Conservation (phyloP, 345 rosid species). For the Eucalyptus marginata region DNA sequence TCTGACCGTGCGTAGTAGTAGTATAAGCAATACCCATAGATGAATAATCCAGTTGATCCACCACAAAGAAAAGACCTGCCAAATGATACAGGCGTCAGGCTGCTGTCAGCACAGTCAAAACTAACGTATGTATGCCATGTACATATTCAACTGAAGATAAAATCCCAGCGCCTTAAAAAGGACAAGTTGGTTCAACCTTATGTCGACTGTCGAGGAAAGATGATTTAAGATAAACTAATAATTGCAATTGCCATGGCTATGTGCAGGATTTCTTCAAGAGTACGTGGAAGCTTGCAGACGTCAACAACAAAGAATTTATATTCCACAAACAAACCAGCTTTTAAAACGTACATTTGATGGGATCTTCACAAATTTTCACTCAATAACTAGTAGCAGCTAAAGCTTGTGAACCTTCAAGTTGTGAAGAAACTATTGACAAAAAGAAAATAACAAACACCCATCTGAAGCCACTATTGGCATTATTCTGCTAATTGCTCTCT, state of each 20-base stretch:
- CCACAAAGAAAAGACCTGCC: slow-evolving; percentile 5
- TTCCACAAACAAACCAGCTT: background rate
- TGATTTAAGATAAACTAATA: background rate
- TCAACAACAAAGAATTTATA: background rate
- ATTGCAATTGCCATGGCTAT: background rate
- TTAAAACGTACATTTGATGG: background rate
- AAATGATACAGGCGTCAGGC: background rate
- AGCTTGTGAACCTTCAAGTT: background rate
- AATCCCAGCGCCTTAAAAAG: background rate
- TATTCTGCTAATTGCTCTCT: background rate
- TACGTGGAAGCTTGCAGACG: background rate
- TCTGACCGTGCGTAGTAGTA: slow-evolving; percentile 3
- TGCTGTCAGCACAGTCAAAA: background rate
- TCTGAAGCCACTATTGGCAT: background rate
- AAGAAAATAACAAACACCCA: background rate
- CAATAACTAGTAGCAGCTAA: background rate
- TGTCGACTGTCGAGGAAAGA: background rate
- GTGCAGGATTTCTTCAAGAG: background rate
- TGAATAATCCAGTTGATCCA: slow-evolving; percentile 3
- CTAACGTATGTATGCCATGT: background rate
- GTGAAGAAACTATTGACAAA: background rate
- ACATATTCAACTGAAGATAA: background rate
- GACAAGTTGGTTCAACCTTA: background rate
- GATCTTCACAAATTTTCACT: background rate
- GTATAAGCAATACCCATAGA: slow-evolving; percentile 4